Evolutionary conservation across 805 yeast genomes (phyloP).

Genomic region (Torulaspora maleeae): DNA sequence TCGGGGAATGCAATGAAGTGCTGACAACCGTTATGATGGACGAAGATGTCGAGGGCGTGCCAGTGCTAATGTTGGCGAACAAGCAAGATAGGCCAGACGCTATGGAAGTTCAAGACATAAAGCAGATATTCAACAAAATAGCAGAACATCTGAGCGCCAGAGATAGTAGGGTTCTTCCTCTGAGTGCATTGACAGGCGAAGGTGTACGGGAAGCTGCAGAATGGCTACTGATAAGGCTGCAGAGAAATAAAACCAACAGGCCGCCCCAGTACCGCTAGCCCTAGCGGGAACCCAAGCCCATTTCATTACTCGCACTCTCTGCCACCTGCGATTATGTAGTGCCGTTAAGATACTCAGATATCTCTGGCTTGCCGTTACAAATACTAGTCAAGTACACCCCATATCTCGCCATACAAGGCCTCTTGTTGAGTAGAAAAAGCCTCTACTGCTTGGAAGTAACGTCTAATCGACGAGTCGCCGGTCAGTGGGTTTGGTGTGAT

Average conservation of each 20-base stretch:
- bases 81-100: conserved; percentile 78
- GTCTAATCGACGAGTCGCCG: too few relatives aligned
- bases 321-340: neutral
- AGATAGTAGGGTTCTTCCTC: conserved; percentile 84
- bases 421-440: too few relatives aligned
- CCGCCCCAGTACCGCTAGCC: conserved; percentile 33
- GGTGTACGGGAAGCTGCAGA: conserved; percentile 85
- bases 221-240: conserved; percentile 74
- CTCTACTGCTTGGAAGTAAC: too few relatives aligned
- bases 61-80: conserved; percentile 90
- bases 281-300: neutral
- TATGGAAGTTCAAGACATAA: conserved; percentile 71
- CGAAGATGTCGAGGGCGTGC: conserved; percentile 69
- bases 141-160: conserved; percentile 85
- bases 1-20: conserved; percentile 75
- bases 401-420: too few relatives aligned
- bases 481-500: neutral
- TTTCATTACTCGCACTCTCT: neutral
- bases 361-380: neutral
- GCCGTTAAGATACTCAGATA: neutral
- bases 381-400: neutral
- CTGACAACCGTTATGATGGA: conserved; percentile 51
- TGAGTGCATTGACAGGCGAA: conserved; percentile 72
- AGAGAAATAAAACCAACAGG: conserved; percentile 40
- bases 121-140: conserved; percentile 75